Conservation (phyloP, 805 yeast species). For the Candida maesae region DNA sequence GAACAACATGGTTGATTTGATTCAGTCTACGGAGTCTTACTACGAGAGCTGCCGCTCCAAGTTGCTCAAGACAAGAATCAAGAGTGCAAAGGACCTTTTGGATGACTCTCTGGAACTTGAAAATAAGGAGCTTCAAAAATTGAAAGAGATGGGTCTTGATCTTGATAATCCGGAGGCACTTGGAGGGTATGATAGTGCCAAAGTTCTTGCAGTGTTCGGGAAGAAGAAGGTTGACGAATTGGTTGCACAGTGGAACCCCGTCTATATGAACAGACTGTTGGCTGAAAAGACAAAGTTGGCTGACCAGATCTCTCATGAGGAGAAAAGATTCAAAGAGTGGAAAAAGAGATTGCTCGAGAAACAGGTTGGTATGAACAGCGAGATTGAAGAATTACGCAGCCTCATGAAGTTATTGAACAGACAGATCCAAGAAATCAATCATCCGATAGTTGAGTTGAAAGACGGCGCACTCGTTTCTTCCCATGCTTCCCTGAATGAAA, state of each 20-base stretch:
- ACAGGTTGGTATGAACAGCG: conserved; percentile 49
- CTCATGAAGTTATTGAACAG: conserved; percentile 1
- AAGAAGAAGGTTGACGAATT: conserved; percentile 36
- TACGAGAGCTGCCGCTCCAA: conserved; percentile 66
- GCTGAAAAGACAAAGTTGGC: conserved; percentile 41
- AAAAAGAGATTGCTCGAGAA: conserved; percentile 49
- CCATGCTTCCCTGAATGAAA: too few species aligned
- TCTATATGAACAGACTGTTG: conserved; percentile 41
- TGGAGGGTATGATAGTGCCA: conserved; percentile 34
- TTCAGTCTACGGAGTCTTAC: conserved; percentile 68
- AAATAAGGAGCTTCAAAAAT: background rate
- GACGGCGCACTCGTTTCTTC: background rate
- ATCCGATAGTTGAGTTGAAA: background rate
- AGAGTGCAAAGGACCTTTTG: conserved; percentile 23
- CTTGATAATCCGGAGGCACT: conserved; percentile 28
- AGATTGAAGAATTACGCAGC: conserved; percentile 5
- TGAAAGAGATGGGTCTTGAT: conserved; percentile 14
- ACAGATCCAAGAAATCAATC: background rate
- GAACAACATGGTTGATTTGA: conserved; percentile 72
- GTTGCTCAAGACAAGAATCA: conserved; percentile 47
- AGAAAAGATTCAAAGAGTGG: conserved; percentile 59
- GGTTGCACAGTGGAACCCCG: conserved; percentile 43
- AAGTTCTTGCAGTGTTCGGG: conserved; percentile 35
- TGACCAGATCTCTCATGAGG: conserved; percentile 45
- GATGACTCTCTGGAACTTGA: background rate